phyloP scores from a whole-genome alignment of 257 asterid genomes.

The Plectranthus barbatus region DNA sequence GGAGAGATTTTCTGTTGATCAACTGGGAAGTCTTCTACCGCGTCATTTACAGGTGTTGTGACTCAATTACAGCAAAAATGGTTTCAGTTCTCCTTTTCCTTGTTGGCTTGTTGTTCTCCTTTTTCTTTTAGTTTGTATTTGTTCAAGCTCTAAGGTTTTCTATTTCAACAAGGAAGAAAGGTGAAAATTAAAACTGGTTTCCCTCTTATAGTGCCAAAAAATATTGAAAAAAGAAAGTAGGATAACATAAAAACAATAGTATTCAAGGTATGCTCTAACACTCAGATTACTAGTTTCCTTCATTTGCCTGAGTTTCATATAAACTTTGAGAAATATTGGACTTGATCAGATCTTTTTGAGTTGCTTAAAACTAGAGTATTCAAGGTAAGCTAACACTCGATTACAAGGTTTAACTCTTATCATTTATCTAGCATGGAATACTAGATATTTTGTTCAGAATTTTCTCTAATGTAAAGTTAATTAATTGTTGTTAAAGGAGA shows the following conservation, averaged over 20 bases:
- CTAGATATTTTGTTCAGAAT: too few species aligned
- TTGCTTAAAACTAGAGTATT: slow-evolving; percentile 33
- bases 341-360: slow-evolving; percentile 27
- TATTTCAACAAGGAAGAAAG: not conserved
- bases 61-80: not conserved
- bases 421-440: too few species aligned
- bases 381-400: slow-evolving; percentile 27
- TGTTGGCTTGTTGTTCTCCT: too few species aligned
- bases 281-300: not conserved
- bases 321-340: not conserved
- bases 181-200: not conserved
- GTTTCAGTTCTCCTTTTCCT: not conserved
- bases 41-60: slow-evolving; percentile 41
- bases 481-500: too few species aligned
- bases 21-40: slow-evolving; percentile 41
- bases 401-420: not conserved
- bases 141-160: not conserved
- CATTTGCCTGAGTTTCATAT: not conserved
- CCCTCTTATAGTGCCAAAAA: too few species aligned
- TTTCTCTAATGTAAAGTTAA: too few species aligned
- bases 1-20: slow-evolving; percentile 48
- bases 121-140: not conserved
- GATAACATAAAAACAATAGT: slow-evolving; percentile 40
- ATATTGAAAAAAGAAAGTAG: too few species aligned
- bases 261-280: slow-evolving; percentile 35